Evolutionary conservation across 164 flowering plant species (phyloP).

Genomic region (Warburgia ugandensis): DNA sequence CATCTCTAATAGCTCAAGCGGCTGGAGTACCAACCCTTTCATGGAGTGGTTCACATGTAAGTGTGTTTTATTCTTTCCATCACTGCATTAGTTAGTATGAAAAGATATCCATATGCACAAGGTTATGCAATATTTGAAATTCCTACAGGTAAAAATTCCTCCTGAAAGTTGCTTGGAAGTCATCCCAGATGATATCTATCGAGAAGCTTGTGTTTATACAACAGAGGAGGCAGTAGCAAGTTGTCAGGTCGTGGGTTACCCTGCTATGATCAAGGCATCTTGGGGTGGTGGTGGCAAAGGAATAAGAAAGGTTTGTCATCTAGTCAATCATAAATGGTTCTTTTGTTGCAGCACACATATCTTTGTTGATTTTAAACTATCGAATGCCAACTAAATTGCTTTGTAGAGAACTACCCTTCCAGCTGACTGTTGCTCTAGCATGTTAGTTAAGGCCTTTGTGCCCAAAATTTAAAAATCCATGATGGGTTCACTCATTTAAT

Average conservation of each 20-base stretch:
- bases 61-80: not conserved
- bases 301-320: slow-evolving; percentile 83
- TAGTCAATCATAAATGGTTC: not conserved
- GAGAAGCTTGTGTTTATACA: slow-evolving; percentile 88
- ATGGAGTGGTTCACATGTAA: slow-evolving; percentile 99
- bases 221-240: slow-evolving; percentile 97
- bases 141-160: slow-evolving; percentile 78
- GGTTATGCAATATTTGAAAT: not conserved
- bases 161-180: slow-evolving; percentile 64
- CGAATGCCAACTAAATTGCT: too few species aligned
- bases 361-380: not conserved
- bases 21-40: slow-evolving; percentile 99
- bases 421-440: too few species aligned
- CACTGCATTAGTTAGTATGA: not conserved
- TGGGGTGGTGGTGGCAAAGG: slow-evolving; percentile 99
- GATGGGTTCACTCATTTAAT: too few species aligned
- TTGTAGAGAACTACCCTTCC: too few species aligned
- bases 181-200: slow-evolving; percentile 77
- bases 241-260: slow-evolving; percentile 97
- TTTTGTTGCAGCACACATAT: not conserved
- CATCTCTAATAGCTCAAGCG: slow-evolving; percentile 98
- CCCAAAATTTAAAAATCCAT: too few species aligned
- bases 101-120: not conserved
- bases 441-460: too few species aligned
- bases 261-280: slow-evolving; percentile 99